Base-by-base conservation (phyloP, 257 asterid genomes). In the Salvia hispanica region DNA sequence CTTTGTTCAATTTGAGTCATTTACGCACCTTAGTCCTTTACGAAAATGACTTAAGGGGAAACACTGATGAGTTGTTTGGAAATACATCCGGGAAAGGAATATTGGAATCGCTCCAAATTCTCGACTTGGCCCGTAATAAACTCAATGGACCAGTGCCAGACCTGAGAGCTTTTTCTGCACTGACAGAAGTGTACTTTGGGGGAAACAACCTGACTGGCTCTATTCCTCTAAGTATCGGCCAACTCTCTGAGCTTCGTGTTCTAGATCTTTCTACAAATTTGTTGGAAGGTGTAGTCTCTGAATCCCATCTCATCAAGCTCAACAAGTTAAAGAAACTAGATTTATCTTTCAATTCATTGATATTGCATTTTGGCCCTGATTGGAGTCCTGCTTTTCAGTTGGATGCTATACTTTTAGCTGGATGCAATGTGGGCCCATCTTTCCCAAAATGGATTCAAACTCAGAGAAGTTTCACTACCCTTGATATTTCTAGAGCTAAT, bases 371-470 rank as follows among this genome's bases (percentile, higher is more conserved):
- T 2, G 57, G 45, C 7, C 28, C 50, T 3, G 67, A 62, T 54
- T 79, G 86, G 78, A 9, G 7, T 16, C 84, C 82, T 6, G 71
- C 74, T 63, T 79, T 79, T 25, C 80, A 76, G 5, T 52, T 78
- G 68, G 57, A 68, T 28, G 3, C 3, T 12, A 48, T 81, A 6
- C 1, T 6, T 8, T 74, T 82, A 42, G 60, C 78, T 0, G 13
- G 16, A 57, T 74, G 82, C 63, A 33, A 69, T 21, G 48, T 78
- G 63, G 78, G 83, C 4, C 70, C 77, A 9, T 65, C 6, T 10
- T 83, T 83, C 51, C 85, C 82, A 1, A 21, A 51, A n/a, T 79
- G 87, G 83, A 67, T 82, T 66, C 67, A 43, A 58, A 72, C 78
- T 55, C 82, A 78, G 51, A 53, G 11, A 12, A 58, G 15, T 7